Evolutionary conservation across 805 yeast genomes (phyloP).

Genomic region (Grigorovia yakushimaensis): DNA sequence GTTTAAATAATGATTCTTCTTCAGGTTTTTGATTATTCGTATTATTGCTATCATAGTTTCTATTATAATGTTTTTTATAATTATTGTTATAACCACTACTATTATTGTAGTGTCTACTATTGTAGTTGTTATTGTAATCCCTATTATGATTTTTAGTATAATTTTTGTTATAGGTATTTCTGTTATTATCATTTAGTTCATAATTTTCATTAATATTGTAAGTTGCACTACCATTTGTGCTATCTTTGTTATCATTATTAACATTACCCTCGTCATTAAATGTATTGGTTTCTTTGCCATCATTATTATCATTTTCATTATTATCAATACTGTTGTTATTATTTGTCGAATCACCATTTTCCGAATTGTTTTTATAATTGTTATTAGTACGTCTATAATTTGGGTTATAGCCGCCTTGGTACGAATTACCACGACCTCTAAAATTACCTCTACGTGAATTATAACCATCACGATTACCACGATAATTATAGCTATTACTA

Average conservation of each 20-base stretch:
- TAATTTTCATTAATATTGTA: background rate
- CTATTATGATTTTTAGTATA: constrained; percentile 2
- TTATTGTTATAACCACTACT: background rate
- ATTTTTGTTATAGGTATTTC: background rate
- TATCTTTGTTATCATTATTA: background rate
- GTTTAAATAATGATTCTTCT: constrained; percentile 23
- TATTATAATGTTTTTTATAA: constrained; percentile 1
- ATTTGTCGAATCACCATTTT: background rate
- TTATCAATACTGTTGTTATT: constrained; percentile 1
- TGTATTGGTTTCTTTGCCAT: background rate
- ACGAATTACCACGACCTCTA: constrained; percentile 6
- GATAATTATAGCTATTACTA: constrained; percentile 3
- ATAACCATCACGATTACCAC: constrained; percentile 6
- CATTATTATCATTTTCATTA: constrained; percentile 1
- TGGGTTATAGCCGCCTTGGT: constrained; percentile 1
- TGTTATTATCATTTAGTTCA: background rate
- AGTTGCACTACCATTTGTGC: background rate
- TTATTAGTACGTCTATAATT: constrained; percentile 1
- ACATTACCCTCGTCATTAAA: constrained; percentile 1
- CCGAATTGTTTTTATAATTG: background rate
- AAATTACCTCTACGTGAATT: constrained; percentile 3
- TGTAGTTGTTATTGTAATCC: background rate
- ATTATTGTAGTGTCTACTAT: background rate
- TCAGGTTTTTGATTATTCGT: constrained; percentile 6
- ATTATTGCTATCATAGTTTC: constrained; percentile 1